phyloP scores from a whole-genome alignment of 495 filamentous ascomycete genomes.

The Xylaria venustula region DNA sequence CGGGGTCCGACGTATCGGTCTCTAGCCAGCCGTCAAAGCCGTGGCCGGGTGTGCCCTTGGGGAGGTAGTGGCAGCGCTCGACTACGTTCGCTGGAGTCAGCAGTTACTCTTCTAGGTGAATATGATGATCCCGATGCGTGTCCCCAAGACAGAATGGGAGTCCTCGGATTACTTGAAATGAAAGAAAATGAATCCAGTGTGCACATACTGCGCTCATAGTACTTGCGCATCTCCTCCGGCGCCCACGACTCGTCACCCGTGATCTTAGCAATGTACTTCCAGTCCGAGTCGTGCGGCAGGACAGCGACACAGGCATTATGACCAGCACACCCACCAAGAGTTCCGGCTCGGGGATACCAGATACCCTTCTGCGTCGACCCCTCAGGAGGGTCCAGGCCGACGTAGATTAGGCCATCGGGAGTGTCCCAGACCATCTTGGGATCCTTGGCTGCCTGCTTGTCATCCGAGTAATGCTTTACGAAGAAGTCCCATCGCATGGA shows the following conservation, averaged over 20 bases:
- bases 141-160: no score
- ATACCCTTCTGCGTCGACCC: conserved; percentile 30
- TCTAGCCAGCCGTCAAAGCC: conserved; percentile 41
- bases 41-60: conserved; percentile 31
- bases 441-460: background rate
- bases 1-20: no score
- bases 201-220: no score
- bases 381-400: conserved; percentile 36
- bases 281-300: conserved; percentile 27
- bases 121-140: no score
- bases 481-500: conserved; percentile 43
- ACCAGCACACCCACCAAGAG: conserved; percentile 31
- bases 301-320: conserved; percentile 30
- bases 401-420: conserved; percentile 34
- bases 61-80: conserved; percentile 39
- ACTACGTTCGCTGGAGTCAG: no score
- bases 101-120: no score
- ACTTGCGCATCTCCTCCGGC: conserved; percentile 35
- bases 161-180: no score
- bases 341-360: conserved; percentile 33
- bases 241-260: conserved; percentile 40
- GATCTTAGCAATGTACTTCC: conserved; percentile 33
- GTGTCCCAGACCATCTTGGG: conserved; percentile 17
- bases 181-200: no score
- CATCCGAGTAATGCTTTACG: conserved; percentile 32